Conservation (phyloP, 192 early-diverging fungal species). For the Coemansia umbellata region DNA sequence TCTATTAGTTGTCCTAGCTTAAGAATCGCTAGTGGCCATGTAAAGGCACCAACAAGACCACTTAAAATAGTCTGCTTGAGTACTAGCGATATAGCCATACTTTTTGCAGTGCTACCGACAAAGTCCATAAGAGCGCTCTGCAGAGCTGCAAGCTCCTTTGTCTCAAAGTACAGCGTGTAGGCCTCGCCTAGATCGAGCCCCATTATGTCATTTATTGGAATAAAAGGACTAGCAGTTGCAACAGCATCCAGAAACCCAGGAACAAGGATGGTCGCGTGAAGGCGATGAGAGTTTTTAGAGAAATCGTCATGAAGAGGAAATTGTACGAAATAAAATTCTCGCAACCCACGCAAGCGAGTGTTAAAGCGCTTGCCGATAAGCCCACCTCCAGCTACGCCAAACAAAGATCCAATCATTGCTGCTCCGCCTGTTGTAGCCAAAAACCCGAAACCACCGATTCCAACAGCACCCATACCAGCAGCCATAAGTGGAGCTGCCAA, state of each 20-base stretch:
- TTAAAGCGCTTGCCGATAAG: constrained; percentile 44
- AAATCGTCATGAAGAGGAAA: constrained; percentile 4
- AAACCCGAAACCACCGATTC: constrained; percentile 49
- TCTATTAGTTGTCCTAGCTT: constrained; percentile 58
- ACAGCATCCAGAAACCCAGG: constrained; percentile 47
- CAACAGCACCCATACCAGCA: constrained; percentile 50
- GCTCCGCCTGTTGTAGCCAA: constrained; percentile 46
- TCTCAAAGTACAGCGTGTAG: constrained; percentile 52
- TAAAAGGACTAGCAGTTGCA: constrained; percentile 27
- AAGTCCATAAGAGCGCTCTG: constrained; percentile 43
- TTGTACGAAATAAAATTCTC: constrained; percentile 43
- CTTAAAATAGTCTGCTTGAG: constrained; percentile 46
- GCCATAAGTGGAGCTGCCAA: constrained; percentile 54
- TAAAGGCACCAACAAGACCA: constrained; percentile 36
- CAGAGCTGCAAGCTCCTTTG: constrained; percentile 40
- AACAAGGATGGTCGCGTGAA: constrained; percentile 50
- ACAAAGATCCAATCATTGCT: constrained; percentile 48
- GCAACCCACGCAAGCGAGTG: constrained; percentile 42
- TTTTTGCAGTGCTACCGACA: constrained; percentile 38
- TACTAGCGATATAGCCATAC: constrained; percentile 38
- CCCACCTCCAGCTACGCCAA: constrained; percentile 54
- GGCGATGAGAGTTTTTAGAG: constrained; percentile 12
- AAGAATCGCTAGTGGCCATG: constrained; percentile 46
- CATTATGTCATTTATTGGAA: constrained; percentile 13
- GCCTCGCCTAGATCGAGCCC: constrained; percentile 45